A percentile compares a stretch with the other conserved stretches of the same genome.
phyloP scores from a whole-genome alignment of 345 rosid genomes.

The Hevea brasiliensis region DNA sequence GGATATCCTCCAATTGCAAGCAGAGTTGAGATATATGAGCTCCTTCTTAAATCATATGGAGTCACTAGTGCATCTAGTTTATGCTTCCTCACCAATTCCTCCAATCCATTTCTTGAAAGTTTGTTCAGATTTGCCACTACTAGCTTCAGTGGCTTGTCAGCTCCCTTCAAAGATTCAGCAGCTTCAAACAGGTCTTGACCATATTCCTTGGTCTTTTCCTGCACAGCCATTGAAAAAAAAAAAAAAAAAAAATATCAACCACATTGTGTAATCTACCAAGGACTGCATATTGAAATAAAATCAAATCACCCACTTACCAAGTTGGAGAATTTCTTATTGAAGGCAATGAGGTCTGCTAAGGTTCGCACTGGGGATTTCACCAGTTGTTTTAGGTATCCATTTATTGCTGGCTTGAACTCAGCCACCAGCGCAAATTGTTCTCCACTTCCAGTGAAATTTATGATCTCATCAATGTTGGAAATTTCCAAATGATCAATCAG shows the following conservation, averaged over 20 bases:
- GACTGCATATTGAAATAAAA: no score
- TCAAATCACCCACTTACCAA: constrained; percentile 24
- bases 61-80: no score
- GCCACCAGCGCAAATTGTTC: constrained; percentile 42
- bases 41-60: no score
- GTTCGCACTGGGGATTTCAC: constrained; percentile 55
- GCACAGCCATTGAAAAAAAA: no score
- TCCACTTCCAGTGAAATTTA: no score
- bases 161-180: constrained; percentile 40
- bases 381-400: constrained; percentile 46
- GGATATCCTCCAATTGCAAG: no score
- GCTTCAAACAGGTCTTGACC: constrained; percentile 1
- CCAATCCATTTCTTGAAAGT: constrained; percentile 46
- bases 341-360: constrained; percentile 54
- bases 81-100: constrained; percentile 60
- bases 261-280: no score
- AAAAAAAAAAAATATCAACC: no score
- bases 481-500: constrained; percentile 46
- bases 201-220: no score
- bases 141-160: constrained; percentile 15
- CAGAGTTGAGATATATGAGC: no score
- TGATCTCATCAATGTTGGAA: constrained; percentile 32
- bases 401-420: constrained; percentile 56
- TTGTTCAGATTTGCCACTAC: constrained; percentile 30
- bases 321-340: constrained; percentile 42